phyloP scores from a whole-genome alignment of 768 basidiomycete genomes.

The Auriscalpium vulgare region DNA sequence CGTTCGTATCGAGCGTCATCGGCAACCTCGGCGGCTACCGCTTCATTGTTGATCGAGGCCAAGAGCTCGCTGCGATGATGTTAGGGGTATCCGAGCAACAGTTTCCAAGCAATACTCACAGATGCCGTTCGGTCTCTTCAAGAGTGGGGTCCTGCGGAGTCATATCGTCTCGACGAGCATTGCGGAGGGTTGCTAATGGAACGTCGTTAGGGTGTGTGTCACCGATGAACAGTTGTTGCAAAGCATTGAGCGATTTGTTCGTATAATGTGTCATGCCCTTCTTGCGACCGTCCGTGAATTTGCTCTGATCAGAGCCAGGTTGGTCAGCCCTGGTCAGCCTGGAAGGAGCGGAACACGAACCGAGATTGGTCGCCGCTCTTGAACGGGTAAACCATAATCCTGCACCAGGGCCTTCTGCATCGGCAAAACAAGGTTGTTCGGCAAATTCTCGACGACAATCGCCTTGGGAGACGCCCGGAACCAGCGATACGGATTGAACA shows the following conservation, averaged over 20 bases:
- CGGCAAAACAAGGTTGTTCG: slow-evolving; percentile 68
- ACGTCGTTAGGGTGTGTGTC: slow-evolving; percentile 41
- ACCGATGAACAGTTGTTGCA: slow-evolving; percentile 64
- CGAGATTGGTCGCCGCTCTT: slow-evolving; percentile 19
- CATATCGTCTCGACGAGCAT: slow-evolving; percentile 24
- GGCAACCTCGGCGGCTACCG: slow-evolving; percentile 38
- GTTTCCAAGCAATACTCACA: slow-evolving; percentile 38
- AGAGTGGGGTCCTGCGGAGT: slow-evolving; percentile 28
- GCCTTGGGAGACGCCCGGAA: slow-evolving; percentile 65
- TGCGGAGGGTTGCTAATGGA: slow-evolving; percentile 48
- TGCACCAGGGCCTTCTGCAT: slow-evolving; percentile 72
- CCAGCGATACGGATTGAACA: slow-evolving; percentile 85
- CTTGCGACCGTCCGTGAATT: neutral
- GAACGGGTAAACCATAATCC: slow-evolving; percentile 37
- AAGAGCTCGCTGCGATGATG: slow-evolving; percentile 51
- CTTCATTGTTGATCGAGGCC: slow-evolving; percentile 54
- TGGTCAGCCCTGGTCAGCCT: no score
- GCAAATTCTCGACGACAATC: slow-evolving; percentile 61
- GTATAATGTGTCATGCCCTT: slow-evolving; percentile 41
- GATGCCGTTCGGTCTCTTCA: slow-evolving; percentile 62
- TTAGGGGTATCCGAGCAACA: neutral
- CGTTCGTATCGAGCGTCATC: slow-evolving; percentile 62
- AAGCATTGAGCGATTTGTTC: slow-evolving; percentile 47
- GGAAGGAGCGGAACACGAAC: no score
- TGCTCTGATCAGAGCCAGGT: no score